Evolutionary conservation across 1,284 basidiomycete species (phyloP).

Genomic region (Malassezia sympodialis): DNA sequence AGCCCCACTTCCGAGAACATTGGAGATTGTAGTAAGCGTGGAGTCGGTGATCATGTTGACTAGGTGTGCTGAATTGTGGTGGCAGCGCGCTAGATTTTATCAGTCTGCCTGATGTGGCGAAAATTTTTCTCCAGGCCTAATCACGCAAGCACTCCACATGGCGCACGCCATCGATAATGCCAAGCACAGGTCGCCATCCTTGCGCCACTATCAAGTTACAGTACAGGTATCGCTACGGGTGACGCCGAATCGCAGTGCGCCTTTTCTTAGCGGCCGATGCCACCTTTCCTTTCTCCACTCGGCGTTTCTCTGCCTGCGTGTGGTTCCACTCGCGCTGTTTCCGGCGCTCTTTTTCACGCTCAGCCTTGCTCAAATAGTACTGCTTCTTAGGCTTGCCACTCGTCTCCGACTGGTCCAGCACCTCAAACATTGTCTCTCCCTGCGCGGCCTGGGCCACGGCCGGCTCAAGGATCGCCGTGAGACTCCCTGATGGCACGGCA

Average conservation of each 20-base stretch:
- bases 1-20: slow-evolving; percentile 10
- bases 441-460: slow-evolving; percentile 8
- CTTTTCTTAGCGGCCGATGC: not conserved
- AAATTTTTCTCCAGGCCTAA: not conserved
- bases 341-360: slow-evolving; percentile 13
- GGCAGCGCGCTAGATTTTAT: not conserved
- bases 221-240: not conserved
- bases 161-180: not conserved
- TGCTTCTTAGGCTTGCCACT: not conserved
- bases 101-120: not conserved
- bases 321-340: slow-evolving; percentile 11
- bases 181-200: too few relatives aligned
- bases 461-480: slow-evolving; percentile 16
- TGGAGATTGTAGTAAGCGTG: slow-evolving; percentile 7
- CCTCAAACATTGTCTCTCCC: not conserved
- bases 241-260: not conserved
- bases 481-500: slow-evolving; percentile 4
- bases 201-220: not conserved
- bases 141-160: slow-evolving; percentile 12
- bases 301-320: slow-evolving; percentile 9
- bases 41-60: slow-evolving; percentile 15
- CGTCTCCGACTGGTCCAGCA: not conserved
- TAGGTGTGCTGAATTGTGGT: not conserved
- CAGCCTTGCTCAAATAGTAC: slow-evolving; percentile 8
- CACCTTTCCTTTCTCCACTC: slow-evolving; percentile 1